Percentiles rank a stretch among this genome's conserved stretches.
Conservation (phyloP, 164 flowering plant species). For the Tetrastigma voinierianum region DNA sequence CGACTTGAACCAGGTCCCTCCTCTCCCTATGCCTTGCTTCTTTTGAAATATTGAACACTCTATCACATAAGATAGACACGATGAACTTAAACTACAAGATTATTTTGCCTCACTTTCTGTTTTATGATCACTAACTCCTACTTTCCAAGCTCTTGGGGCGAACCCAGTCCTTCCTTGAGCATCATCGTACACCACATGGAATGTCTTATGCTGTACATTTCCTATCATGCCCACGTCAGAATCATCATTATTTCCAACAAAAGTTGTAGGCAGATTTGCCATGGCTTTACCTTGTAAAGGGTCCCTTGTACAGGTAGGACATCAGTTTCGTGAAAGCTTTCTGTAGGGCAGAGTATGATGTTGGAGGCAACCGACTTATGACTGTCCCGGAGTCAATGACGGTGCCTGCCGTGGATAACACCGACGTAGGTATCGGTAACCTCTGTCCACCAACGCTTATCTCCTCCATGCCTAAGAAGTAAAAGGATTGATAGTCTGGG, state of each 20-base stretch:
- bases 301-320: slow-evolving; percentile 47
- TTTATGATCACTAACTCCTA: too few species aligned
- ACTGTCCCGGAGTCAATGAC: too few species aligned
- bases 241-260: slow-evolving; percentile 28
- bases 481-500: slow-evolving; percentile 22
- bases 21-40: too few species aligned
- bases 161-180: slow-evolving; percentile 31
- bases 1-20: too few species aligned
- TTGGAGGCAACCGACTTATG: slow-evolving; percentile 42
- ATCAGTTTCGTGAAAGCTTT: slow-evolving; percentile 28
- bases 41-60: too few species aligned
- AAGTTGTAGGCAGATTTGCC: slow-evolving; percentile 43
- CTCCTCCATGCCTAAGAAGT: slow-evolving; percentile 27
- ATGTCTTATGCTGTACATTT: slow-evolving; percentile 26
- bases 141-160: slow-evolving; percentile 23
- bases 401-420: slow-evolving; percentile 27
- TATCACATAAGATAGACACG: too few species aligned
- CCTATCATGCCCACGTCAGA: slow-evolving; percentile 24
- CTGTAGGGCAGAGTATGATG: slow-evolving; percentile 37
- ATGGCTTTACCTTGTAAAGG: slow-evolving; percentile 1
- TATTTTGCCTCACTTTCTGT: too few species aligned
- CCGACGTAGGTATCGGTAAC: slow-evolving; percentile 24
- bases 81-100: too few species aligned
- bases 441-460: slow-evolving; percentile 31
- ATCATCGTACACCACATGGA: slow-evolving; percentile 30